Evolutionary conservation across 2,329 filamentous ascomycete species (phyloP).

Genomic region (Laburnicola sp.): DNA sequence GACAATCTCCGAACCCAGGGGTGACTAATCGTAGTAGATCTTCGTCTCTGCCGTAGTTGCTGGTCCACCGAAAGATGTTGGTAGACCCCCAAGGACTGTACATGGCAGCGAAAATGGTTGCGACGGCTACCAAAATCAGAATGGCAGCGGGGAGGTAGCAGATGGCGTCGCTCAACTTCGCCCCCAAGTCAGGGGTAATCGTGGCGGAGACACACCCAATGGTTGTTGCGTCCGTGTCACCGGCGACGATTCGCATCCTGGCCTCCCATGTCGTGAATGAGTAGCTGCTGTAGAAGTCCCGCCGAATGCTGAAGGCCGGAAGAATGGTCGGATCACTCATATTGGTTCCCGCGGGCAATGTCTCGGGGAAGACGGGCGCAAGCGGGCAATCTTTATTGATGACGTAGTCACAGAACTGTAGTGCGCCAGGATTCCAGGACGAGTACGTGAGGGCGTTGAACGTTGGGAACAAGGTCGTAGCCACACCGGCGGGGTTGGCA

Average conservation of each 20-base stretch:
- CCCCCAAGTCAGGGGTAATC: constrained; percentile 80
- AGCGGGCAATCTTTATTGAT: constrained; percentile 71
- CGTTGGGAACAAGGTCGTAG: constrained; percentile 72
- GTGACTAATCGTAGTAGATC: constrained; percentile 91
- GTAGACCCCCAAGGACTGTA: constrained; percentile 92
- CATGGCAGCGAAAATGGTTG: constrained; percentile 81
- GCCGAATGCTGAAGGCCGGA: constrained; percentile 72
- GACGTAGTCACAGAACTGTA: constrained; percentile 66
- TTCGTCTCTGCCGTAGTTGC: constrained; percentile 92
- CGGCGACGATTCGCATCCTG: constrained; percentile 74
- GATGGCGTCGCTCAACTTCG: constrained; percentile 67
- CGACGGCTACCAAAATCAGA: constrained; percentile 76
- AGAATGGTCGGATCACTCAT: constrained; percentile 57
- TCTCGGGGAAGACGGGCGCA: constrained; percentile 64
- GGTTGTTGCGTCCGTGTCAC: constrained; percentile 63
- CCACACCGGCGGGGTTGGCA: constrained; percentile 36
- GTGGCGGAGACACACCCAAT: constrained; percentile 81
- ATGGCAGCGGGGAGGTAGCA: constrained; percentile 77
- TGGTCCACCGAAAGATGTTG: constrained; percentile 94
- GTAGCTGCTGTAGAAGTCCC: constrained; percentile 80
- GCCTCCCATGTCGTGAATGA: constrained; percentile 80
- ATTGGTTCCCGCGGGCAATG: constrained; percentile 46
- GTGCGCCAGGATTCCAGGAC: constrained; percentile 59
- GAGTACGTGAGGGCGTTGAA: constrained; percentile 78
- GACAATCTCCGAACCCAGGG: constrained; percentile 92